Evolutionary conservation across 192 early-diverging fungal species (phyloP), one percentile per base, ranked within the genome.

Genomic region (Haplosporangium gracile): DNA sequence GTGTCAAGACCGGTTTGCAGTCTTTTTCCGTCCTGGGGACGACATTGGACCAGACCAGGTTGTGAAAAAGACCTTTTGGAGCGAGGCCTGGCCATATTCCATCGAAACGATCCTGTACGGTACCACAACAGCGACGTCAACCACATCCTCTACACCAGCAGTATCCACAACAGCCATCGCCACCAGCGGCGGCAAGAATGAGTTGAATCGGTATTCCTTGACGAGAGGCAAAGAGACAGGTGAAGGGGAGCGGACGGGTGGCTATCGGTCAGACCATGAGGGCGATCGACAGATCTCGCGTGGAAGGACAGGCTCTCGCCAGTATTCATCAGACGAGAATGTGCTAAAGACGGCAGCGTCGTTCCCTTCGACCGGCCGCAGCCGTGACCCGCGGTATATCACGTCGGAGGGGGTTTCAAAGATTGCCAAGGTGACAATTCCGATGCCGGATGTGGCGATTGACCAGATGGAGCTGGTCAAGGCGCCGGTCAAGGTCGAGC

Each of bases 31-130:
- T 22, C 84, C 84, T 68, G 84, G 84, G 0, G 84, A 86, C 32
- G 79, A 77, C 16, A 80, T 86, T 26, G 84, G 84, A 13, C 79
- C 84, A 16, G 84, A 86, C 39, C 84, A 81, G 32, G 79, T 86
- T 1, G 84, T 86, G 47, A 86, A 79, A 43, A 86, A 86, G 65
- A 86, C 84, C 20, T 86, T 86, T 70, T 86, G 84, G 84, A 86
- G 84, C 65, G 84, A 86, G 65, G 84, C 84, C 29, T 86, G 84
- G 84, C 84, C 84, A 24, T 86, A 86, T 45, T 79, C 84, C n/a
- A 86, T 86, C 51, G 84, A 86, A 53, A 86, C 84, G 0, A 80
- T 86, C 49, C 76, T 86, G 1, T 86, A 81, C 70, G 84, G 84
- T 7, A 86, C 84, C 22, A 57, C n/a, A 9, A 26, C 42, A 24